A percentile compares a stretch with the other conserved stretches of the same genome.
phyloP scores from a whole-genome alignment of 176 grass and related monocot species.

The Puya raimondii region DNA sequence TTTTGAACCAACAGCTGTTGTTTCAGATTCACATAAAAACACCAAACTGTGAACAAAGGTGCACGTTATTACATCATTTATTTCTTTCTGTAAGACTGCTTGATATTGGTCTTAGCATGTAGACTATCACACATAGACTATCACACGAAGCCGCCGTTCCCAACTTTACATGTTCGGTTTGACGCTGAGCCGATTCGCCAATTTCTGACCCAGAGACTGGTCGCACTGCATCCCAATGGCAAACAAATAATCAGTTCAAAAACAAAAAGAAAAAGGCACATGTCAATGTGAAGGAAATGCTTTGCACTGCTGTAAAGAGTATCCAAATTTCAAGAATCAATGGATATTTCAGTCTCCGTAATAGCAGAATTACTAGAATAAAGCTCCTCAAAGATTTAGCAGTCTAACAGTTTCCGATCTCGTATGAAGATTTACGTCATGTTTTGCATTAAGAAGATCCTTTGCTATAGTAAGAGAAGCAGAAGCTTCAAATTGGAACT shows the following conservation, averaged over 20 bases:
- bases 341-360: too few species aligned
- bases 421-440: too few species aligned
- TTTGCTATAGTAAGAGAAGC: neutral
- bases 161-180: slow-evolving; percentile 58
- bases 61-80: too few species aligned
- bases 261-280: neutral
- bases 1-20: too few species aligned
- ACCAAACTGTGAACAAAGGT: too few species aligned
- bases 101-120: too few species aligned
- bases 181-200: slow-evolving; percentile 47
- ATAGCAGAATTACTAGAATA: neutral
- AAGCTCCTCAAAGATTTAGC: neutral
- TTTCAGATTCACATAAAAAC: too few species aligned
- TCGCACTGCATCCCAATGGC: slow-evolving; percentile 44
- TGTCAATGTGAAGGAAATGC: neutral
- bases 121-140: too few species aligned
- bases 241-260: neutral
- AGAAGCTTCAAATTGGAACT: neutral
- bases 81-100: too few species aligned
- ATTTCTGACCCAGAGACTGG: slow-evolving; percentile 47
- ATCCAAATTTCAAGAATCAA: too few species aligned
- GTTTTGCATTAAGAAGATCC: too few species aligned
- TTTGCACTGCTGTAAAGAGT: too few species aligned
- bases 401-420: neutral
- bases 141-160: neutral